A percentile compares a stretch with the other conserved stretches of the same genome.
Evolutionary conservation across 1,284 basidiomycete genomes (phyloP).

Genomic region (Cutaneotrichosporon arboriforme): DNA sequence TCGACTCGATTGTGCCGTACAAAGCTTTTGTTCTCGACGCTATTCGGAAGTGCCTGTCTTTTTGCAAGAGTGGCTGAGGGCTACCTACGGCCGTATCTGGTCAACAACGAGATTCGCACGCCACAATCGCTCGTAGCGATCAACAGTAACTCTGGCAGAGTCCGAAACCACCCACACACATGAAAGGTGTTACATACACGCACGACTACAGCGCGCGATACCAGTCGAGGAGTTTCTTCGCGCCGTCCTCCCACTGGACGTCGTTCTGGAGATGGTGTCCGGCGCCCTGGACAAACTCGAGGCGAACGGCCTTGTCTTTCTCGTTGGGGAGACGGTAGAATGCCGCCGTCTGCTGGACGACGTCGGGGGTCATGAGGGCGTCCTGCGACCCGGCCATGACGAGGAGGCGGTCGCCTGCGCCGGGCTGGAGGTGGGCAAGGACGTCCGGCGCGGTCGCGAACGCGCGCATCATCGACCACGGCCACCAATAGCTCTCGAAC

Average conservation of each 20-base stretch:
- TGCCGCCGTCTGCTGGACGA: conserved; percentile 8
- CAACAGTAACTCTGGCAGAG: too few species aligned
- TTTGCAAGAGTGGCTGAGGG: too few species aligned
- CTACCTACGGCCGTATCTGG: too few species aligned
- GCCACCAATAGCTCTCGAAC: conserved; percentile 14
- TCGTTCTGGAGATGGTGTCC: conserved; percentile 14
- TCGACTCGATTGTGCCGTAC: too few species aligned
- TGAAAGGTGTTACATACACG: too few species aligned
- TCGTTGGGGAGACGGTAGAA: conserved; percentile 1
- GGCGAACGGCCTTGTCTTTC: not conserved
- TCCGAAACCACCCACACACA: too few species aligned
- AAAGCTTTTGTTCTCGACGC: too few species aligned
- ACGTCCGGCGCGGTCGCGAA: conserved; percentile 7
- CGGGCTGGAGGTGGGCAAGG: not conserved
- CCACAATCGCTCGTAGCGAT: too few species aligned
- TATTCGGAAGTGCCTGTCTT: too few species aligned
- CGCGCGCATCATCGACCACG: conserved; percentile 4
- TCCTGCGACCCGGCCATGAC: conserved; percentile 11
- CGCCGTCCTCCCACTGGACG: conserved; percentile 12
- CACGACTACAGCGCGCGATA: not conserved
- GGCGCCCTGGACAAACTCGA: conserved; percentile 11
- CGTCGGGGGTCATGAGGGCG: conserved; percentile 10
- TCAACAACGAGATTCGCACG: too few species aligned
- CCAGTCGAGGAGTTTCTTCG: conserved; percentile 3
- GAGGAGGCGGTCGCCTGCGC: not conserved